Base-by-base conservation (phyloP, 352 stramenopile genomes). In the Globisporangium heterothallicum region DNA sequence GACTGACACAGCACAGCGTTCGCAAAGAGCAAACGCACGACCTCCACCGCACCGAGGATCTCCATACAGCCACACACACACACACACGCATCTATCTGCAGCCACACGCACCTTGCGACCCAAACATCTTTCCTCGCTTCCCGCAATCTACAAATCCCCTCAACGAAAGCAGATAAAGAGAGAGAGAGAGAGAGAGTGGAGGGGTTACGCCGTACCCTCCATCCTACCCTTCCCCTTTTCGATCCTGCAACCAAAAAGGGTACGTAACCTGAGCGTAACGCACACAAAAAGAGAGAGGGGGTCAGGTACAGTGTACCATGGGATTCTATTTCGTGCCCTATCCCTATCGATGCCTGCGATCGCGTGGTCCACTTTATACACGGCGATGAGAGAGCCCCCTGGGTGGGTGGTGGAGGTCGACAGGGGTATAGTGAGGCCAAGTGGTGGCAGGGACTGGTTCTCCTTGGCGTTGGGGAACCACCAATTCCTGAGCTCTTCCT, bases 391-490 rank as follows among this genome's bases (percentile, higher is more conserved):
- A 38, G 32, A 36, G 32, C 8, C 56, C 56, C 49, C 43, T 45
- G 42, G 56, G 56, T 63, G 12, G 14, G 24, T 4, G 7, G 56
- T 62, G 4, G 10, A 2, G 71, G 69, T 63, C 79, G 19, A 22
- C 5, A 43, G 32, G 19, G n/a, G 2, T 24, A 88, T 92, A 92
- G 51, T 85, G 64, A 75, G 59, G 14, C 21, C 63, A 58, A 89
- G 76, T 89, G 46, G 82, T 16, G 18, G 36, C 26, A 61, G 80
- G 70, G 71, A 86, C 75, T 91, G 77, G 75, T 75, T 68, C 61
- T 70, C 73, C 73, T 64, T 82, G 74, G 68, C 74, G 74, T 76
- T 86, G 68, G 73, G 67, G 73, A 85, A 84, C 80, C 80, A 91
- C 80, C 80, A 87, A 86, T 88, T 88, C 65, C 61, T 46, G 59